Base-by-base conservation (phyloP, 1,139 yeast genomes). In the Protomyces pachydermus region DNA sequence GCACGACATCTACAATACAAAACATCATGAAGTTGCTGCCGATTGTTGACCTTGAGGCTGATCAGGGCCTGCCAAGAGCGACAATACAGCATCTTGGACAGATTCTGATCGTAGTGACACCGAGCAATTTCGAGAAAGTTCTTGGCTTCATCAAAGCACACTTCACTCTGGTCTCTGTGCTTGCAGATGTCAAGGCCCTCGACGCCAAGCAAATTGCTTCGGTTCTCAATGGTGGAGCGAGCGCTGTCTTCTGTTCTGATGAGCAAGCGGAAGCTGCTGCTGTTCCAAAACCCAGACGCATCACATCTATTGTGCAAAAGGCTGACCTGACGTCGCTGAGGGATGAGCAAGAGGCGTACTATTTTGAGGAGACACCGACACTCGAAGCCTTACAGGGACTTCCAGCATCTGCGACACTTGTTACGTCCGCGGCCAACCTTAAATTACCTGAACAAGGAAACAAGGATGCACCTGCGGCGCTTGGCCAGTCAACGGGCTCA, bases 11-110 rank as follows among this genome's bases (percentile, higher is more conserved):
- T 28, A 28, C 32, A 28, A 28, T 4, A 28, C 32, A 5, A 2
- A 6, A 6, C 32, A 37, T 12, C 42, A 58, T 58, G 62, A 58
- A 52, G 56, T 32, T 58, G n/a, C 42, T 58, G 10, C 62, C 62
- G 12, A 38, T 52, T 10, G 38, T 58, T 12, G n/a, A 16, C 10
- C 45, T 50, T 10, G 42, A 16, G 16, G 39, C 16, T 8, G 16
- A 32, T 4, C 52, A 32, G 12, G 32, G 51, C 2, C 52, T 58
- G 12, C 62, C 62, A 16, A 55, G 62, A n/a, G 52, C 42, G 23
- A 35, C 56, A 6, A n/a, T 58, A 16, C 62, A 58, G 45, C 62
- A 58, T 28, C 20, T 58, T 8, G 62, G 62, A 4, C 62, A 58
- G 35, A 39, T 52, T 4, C 62, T 58, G 14, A 25, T 58, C 20